Evolutionary conservation across 108 stramenopile species (phyloP).

Genomic region (Cylindrotheca fusiformis): DNA sequence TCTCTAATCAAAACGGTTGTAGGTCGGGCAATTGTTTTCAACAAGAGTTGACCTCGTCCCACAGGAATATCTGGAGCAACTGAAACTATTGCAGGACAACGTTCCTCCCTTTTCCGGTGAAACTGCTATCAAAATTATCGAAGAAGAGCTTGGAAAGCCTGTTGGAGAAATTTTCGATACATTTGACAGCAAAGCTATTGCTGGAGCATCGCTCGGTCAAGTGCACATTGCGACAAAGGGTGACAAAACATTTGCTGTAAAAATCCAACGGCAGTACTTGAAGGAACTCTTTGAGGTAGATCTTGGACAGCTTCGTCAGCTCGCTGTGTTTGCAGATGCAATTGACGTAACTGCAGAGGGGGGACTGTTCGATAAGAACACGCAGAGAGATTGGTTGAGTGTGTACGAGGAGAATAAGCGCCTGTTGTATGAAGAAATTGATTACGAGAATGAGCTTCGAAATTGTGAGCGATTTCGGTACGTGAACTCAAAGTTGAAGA

Average conservation of each 20-base stretch:
- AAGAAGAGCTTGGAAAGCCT: constrained; percentile 87
- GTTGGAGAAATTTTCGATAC: constrained; percentile 82
- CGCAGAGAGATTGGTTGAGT: constrained; percentile 89
- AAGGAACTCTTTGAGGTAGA: constrained; percentile 93
- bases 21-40: constrained; percentile 94
- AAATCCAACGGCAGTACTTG: constrained; percentile 92
- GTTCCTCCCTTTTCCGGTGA: constrained; percentile 94
- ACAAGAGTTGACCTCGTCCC: constrained; percentile 96
- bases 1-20: constrained; percentile 7
- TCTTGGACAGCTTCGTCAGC: constrained; percentile 82
- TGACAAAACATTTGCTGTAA: constrained; percentile 81
- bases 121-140: constrained; percentile 85
- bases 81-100: constrained; percentile 91
- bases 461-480: constrained; percentile 84
- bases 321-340: constrained; percentile 94
- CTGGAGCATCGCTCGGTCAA: constrained; percentile 94
- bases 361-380: constrained; percentile 81
- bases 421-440: constrained; percentile 96
- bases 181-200: constrained; percentile 72
- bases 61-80: constrained; percentile 93
- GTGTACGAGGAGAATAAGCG: constrained; percentile 91
- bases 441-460: constrained; percentile 85
- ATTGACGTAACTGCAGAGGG: constrained; percentile 93
- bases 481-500: constrained; percentile 3
- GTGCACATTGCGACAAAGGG: constrained; percentile 92